Conservation (phyloP, 805 yeast genomes). For the Saccharomycopsis synnaedendra region DNA sequence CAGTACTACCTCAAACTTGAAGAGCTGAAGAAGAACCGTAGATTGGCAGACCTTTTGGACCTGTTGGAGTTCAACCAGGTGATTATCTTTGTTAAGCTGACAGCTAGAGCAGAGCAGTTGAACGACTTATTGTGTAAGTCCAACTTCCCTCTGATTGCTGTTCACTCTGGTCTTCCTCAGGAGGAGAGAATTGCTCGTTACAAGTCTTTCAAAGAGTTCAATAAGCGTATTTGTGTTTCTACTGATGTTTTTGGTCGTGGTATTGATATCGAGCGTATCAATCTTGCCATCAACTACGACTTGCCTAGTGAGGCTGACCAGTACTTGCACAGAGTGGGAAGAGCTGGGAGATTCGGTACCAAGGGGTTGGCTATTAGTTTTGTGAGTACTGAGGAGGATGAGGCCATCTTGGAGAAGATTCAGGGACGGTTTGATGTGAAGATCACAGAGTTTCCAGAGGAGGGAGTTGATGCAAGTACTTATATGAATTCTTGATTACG, state of each 20-base stretch:
- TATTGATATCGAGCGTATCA: slow-evolving; percentile 97
- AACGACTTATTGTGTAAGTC: slow-evolving; percentile 82
- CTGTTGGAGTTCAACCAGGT: slow-evolving; percentile 96
- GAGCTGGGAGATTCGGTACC: slow-evolving; percentile 99
- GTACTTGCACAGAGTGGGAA: slow-evolving; percentile 97
- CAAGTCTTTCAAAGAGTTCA: slow-evolving; percentile 93
- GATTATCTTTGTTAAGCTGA: slow-evolving; percentile 87
- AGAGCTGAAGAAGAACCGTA: slow-evolving; percentile 88
- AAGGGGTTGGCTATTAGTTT: slow-evolving; percentile 94
- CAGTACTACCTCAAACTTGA: slow-evolving; percentile 86
- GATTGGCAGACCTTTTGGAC: slow-evolving; percentile 84
- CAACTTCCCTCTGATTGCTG: slow-evolving; percentile 95
- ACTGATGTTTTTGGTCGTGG: slow-evolving; percentile 99
- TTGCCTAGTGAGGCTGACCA: slow-evolving; percentile 95
- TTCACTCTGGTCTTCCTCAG: slow-evolving; percentile 91
- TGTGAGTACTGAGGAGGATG: slow-evolving; percentile 77
- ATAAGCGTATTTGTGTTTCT: slow-evolving; percentile 96
- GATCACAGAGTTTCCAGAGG: slow-evolving; percentile 91
- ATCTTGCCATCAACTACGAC: slow-evolving; percentile 95
- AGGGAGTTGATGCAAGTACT: slow-evolving; percentile 94
- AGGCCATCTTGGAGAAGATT: slow-evolving; percentile 80
- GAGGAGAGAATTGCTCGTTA: slow-evolving; percentile 97
- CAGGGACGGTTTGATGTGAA: slow-evolving; percentile 97
- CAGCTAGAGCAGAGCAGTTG: slow-evolving; percentile 85
- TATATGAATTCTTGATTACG: slow-evolving; percentile 78